Percentiles rank a stretch among this genome's conserved stretches.
phyloP scores from a whole-genome alignment of 176 grass and related monocot species.

The Themeda triandra region DNA sequence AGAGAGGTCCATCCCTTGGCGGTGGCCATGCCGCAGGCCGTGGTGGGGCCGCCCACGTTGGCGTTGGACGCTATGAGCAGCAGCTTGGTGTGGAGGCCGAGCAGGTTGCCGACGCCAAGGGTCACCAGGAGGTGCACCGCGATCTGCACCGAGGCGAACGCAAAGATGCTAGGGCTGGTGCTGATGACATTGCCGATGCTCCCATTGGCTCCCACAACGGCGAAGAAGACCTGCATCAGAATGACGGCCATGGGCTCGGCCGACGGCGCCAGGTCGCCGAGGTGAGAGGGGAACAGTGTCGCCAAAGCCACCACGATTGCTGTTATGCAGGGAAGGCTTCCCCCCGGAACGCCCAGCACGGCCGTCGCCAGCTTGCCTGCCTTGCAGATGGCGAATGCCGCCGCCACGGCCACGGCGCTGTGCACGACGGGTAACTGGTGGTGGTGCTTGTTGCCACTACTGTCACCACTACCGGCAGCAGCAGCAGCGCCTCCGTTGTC shows the following conservation, averaged over 20 bases:
- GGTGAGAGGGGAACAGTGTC: constrained; percentile 57
- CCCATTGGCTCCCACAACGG: constrained; percentile 67
- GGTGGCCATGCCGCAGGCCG: constrained; percentile 79
- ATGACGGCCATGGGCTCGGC: constrained; percentile 66
- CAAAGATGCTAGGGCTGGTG: constrained; percentile 60
- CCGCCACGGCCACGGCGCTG: constrained; percentile 45
- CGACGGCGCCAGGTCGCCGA: constrained; percentile 51
- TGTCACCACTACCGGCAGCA: too few relatives aligned
- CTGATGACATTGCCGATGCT: constrained; percentile 71
- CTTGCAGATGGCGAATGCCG: constrained; percentile 70
- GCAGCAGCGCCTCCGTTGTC: too few relatives aligned
- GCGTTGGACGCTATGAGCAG: constrained; percentile 71
- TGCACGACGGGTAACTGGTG: constrained; percentile 42
- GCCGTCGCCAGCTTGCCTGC: constrained; percentile 38
- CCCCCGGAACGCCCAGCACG: constrained; percentile 57
- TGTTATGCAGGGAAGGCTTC: constrained; percentile 71
- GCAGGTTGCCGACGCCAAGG: constrained; percentile 55
- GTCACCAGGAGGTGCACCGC: constrained; percentile 54
- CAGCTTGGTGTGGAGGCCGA: constrained; percentile 53
- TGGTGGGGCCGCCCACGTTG: constrained; percentile 75
- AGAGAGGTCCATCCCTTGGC: constrained; percentile 71
- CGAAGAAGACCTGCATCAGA: constrained; percentile 86
- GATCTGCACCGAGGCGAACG: constrained; percentile 64
- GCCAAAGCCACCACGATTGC: constrained; percentile 66
- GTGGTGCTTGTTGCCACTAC: too few relatives aligned